phyloP scores from a whole-genome alignment of 2,329 filamentous ascomycete genomes.

The Xylariaceae sp. region DNA sequence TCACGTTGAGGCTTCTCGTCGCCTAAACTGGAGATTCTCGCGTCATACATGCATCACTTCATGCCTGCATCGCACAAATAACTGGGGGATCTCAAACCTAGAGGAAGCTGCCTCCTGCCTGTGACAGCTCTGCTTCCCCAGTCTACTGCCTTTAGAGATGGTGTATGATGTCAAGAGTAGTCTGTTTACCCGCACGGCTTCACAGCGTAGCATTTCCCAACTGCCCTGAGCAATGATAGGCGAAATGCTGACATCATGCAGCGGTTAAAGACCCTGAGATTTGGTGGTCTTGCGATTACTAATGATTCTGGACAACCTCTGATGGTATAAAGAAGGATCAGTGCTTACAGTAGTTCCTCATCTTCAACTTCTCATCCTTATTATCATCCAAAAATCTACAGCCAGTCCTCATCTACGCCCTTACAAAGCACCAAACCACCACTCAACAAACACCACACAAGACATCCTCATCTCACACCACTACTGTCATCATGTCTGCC shows the following conservation, averaged over 20 bases:
- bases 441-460: background rate
- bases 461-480: background rate
- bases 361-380: no score
- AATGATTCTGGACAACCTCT: background rate
- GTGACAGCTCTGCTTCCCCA: no score
- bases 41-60: no score
- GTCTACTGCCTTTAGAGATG: no score
- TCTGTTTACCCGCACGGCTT: background rate
- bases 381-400: no score
- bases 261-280: background rate
- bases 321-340: background rate
- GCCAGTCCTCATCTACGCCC: no score
- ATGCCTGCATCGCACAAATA: no score
- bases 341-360: no score
- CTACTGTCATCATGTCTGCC: constrained; percentile 21
- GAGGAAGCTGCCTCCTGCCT: no score
- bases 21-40: no score
- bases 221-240: background rate
- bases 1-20: no score
- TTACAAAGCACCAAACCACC: background rate
- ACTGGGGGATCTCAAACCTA: no score
- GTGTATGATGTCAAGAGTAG: background rate
- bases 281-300: background rate
- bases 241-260: background rate
- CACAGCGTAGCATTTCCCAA: background rate